Evolutionary conservation across 176 grass and related monocot genomes (phyloP).

Genomic region (Aegilops speltoides): DNA sequence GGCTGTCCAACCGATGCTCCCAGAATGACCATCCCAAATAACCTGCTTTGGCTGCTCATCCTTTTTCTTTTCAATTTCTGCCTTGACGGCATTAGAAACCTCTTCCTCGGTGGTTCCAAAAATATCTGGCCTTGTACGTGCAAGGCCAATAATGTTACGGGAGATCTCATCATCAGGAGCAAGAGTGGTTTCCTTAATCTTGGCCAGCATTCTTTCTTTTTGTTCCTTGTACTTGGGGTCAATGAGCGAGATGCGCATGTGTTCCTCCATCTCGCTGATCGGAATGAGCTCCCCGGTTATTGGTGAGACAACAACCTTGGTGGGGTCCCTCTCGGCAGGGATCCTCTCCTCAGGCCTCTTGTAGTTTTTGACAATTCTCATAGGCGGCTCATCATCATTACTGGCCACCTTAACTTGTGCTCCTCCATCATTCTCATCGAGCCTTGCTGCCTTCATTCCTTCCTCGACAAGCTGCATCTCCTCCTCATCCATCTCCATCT

Average conservation of each 20-base stretch:
- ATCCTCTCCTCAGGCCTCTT: constrained; percentile 91
- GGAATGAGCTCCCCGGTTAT: constrained; percentile 95
- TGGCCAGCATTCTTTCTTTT: constrained; percentile 97
- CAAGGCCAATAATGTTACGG: constrained; percentile 94
- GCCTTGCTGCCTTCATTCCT: constrained; percentile 71
- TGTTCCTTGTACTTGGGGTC: constrained; percentile 99
- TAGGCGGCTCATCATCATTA: constrained; percentile 78
- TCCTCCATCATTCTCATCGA: constrained; percentile 54
- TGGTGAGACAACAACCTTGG: constrained; percentile 90
- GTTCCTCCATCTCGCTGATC: constrained; percentile 97
- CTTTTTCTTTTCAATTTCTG: constrained; percentile 97
- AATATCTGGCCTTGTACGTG: constrained; percentile 91
- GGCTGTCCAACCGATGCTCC: constrained; percentile 88
- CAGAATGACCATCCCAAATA: constrained; percentile 98
- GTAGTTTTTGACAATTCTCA: constrained; percentile 98
- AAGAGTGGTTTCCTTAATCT: constrained; percentile 94
- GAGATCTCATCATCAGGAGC: constrained; percentile 95
- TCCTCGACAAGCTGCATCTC: constrained; percentile 94
- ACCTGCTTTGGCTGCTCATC: constrained; percentile 94
- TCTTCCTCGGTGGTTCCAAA: constrained; percentile 97
- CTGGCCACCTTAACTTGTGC: constrained; percentile 36
- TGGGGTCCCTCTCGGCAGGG: constrained; percentile 65
- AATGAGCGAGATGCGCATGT: constrained; percentile 98
- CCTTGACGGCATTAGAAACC: constrained; percentile 94
- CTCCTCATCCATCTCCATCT: constrained; percentile 94